Evolutionary conservation across 352 stramenopile genomes (phyloP), one percentile per base, ranked within the genome.

Genomic region (Globisporangium paroecandrum): DNA sequence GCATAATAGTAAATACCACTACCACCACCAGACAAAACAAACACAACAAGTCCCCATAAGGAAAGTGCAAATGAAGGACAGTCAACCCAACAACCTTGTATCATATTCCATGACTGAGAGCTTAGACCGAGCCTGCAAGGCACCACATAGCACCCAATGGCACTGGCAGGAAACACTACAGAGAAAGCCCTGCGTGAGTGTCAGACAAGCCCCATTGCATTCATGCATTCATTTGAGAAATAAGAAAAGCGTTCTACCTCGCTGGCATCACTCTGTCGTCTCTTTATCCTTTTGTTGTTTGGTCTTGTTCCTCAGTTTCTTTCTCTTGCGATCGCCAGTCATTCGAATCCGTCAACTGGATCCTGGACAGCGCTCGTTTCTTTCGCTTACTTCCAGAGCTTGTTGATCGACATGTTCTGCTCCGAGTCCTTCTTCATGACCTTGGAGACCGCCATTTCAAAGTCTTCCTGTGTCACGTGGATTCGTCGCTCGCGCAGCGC

Each of bases 391-490:
- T 99, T 99, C 97, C 98, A 99, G 66, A 99, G 87, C 86, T 99
- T 99, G 79, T 98, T 97, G 75, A 99, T 97, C 81, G 94, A 99
- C 83, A 99, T 98, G 82, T 93, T 93, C 71, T 91, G 83, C 72
- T 99, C 98, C 62, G 89, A 94, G 72, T 99, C 98, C 86, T 99
- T 99, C 97, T 99, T 99, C 97, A 99, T 99, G 66, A 99, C 98
- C 90, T 99, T 99, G 62, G 93, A 98, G 27, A 99, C 97, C 12
- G 98, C 97, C 97, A 99, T 99, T 80, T 99, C 97, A 79, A 99
- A 99, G 85, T 99, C 97, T 85, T 99, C 97, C 77, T 99, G 98
- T 29, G 98, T 99, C 27, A 99, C 98, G 85, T 99, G 98, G 62
- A 99, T 98, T 66, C 98, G 91, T 70, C 98, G 90, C 85, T 99